Base-by-base conservation (phyloP, 2,329 filamentous ascomycete species). In the Berkeleyomyces rouxiae region DNA sequence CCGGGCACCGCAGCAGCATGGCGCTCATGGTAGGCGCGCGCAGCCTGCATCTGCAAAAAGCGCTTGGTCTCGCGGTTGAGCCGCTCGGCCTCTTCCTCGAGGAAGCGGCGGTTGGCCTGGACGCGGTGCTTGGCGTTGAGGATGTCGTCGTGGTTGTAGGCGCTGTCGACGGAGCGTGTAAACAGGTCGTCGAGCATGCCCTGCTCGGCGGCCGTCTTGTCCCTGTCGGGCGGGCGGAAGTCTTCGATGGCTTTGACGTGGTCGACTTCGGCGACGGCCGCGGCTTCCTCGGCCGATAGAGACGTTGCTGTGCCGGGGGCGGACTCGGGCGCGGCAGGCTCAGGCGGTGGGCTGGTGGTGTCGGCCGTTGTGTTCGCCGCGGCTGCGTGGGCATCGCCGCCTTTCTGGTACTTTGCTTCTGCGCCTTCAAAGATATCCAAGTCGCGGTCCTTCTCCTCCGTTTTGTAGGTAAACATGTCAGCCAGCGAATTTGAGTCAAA, bases 401-500 rank as follows among this genome's bases (percentile, higher is more conserved):
- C 33, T 7, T 61, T 46, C 40, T 62, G 46, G 31, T 75, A 66
- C 4, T 71, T 69, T 58, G 95, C 85, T 71, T 96, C 86, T 0
- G 89, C 88, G n/a, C 89, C 88, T 67, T 88, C 83, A 75, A 99
- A 97, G 33, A 97, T 77, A 65, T 85, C 85, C 46, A 87, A n/a
- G 37, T 65, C 88, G 1, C 92, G 95, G 71, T 96, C 88, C 0
- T 90, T 93, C 40, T 83, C 82, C 0, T 82, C 83, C 53, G 86
- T 66, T 51, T 71, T 73, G 65, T 74, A 78, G 0, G 84, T 90
- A 72, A 99, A 99, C 0, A 99, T 79, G 70, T 99, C 92, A 67
- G 96, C 89, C 13, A 99, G 75, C 69, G 97, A 91, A 64, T 86
- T 87, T 69, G 95, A 79, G 64, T 95, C 89, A 72, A 97, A 96